Evolutionary conservation across 148 eudicot species (phyloP).

Genomic region (Camellia lanceoleosa): DNA sequence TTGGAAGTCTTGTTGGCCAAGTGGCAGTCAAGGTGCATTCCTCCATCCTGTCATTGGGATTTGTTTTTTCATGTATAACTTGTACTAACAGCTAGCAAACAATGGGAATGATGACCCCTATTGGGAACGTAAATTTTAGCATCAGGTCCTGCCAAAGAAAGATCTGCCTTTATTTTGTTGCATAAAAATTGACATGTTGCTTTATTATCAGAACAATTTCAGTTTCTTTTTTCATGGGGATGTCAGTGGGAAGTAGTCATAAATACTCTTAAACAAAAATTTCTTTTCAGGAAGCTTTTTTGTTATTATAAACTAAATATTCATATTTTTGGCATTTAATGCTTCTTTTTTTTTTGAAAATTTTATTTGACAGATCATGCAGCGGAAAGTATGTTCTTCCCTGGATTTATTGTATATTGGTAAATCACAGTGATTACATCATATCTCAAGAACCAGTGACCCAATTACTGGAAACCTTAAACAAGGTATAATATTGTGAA

Average conservation of each 20-base stretch:
- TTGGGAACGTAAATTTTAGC: background rate
- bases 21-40: conserved; percentile 80
- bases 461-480: conserved; percentile 46
- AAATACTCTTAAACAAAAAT: background rate
- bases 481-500: conserved; percentile 49
- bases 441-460: conserved; percentile 56
- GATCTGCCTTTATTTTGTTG: background rate
- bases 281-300: background rate
- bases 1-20: conserved; percentile 51
- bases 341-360: background rate
- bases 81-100: background rate
- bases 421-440: conserved; percentile 55
- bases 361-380: conserved; percentile 46
- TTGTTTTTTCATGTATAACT: background rate
- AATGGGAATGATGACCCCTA: background rate
- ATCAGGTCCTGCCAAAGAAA: background rate
- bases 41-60: conserved; percentile 7
- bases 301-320: background rate
- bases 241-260: background rate
- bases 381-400: conserved; percentile 66
- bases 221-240: background rate
- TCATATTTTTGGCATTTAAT: background rate
- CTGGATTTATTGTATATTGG: conserved; percentile 77
- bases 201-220: background rate
- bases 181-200: background rate